Conservation (phyloP, 352 stramenopile genomes). For the Phytophthora palmivora region DNA sequence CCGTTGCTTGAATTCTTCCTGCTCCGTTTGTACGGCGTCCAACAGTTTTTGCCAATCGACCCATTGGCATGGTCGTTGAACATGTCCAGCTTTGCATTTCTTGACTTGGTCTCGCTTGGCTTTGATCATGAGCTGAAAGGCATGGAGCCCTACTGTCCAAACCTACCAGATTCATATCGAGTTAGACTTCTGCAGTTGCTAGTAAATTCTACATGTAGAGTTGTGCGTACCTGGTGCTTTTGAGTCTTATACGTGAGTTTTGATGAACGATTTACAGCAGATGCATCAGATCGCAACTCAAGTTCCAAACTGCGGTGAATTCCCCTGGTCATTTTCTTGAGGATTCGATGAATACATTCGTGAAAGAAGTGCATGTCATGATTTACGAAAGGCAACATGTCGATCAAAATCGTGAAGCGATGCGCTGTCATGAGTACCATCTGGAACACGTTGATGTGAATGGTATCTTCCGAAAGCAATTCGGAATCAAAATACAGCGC, state of each 20-base stretch:
- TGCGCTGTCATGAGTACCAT: slow-evolving; percentile 54
- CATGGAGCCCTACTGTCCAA: slow-evolving; percentile 49
- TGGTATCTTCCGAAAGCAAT: slow-evolving; percentile 46
- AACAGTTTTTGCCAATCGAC: slow-evolving; percentile 35
- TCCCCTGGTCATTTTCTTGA: slow-evolving; percentile 57
- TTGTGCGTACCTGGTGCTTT: slow-evolving; percentile 32
- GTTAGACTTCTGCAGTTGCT: background rate
- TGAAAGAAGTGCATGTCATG: slow-evolving; percentile 52
- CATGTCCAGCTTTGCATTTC: slow-evolving; percentile 7
- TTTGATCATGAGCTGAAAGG: slow-evolving; percentile 45
- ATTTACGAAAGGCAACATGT: slow-evolving; percentile 67
- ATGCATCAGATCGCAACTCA: background rate
- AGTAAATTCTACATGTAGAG: background rate
- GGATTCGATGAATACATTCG: slow-evolving; percentile 34
- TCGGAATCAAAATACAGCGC: slow-evolving; percentile 65
- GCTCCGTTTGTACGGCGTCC: slow-evolving; percentile 21
- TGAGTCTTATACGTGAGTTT: slow-evolving; percentile 20
- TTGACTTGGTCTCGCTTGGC: slow-evolving; percentile 26
- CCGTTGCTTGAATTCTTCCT: slow-evolving; percentile 12
- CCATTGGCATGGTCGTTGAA: background rate
- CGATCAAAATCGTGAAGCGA: slow-evolving; percentile 58
- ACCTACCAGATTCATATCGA: slow-evolving; percentile 33
- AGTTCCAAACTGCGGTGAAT: slow-evolving; percentile 48
- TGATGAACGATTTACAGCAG: background rate
- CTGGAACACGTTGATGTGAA: slow-evolving; percentile 72